Conservation (phyloP, 257 asterid species). For the Salvia splendens region DNA sequence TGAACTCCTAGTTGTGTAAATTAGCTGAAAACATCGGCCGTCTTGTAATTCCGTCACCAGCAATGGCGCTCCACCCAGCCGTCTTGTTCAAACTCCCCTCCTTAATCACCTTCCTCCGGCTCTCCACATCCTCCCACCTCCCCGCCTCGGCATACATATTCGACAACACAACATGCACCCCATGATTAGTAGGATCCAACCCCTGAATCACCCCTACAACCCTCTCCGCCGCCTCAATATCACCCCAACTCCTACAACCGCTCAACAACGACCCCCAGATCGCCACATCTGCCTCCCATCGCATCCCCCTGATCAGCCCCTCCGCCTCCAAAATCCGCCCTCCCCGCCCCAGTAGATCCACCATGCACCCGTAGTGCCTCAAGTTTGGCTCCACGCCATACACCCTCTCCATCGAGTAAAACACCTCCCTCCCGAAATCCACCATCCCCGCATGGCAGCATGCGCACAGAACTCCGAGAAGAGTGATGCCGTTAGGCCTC, state of each 20-base stretch:
- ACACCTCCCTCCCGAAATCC: constrained; percentile 58
- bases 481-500: constrained; percentile 62
- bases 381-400: constrained; percentile 66
- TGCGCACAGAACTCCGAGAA: constrained; percentile 77
- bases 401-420: constrained; percentile 53
- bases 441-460: constrained; percentile 81
- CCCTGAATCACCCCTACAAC: constrained; percentile 60
- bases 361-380: constrained; percentile 89
- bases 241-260: constrained; percentile 61
- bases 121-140: constrained; percentile 76
- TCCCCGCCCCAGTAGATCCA: constrained; percentile 73
- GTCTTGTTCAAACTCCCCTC: constrained; percentile 61
- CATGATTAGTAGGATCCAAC: constrained; percentile 72
- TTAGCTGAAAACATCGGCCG: no score
- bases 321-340: constrained; percentile 79
- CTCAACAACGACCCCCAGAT: constrained; percentile 85
- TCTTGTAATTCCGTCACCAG: constrained; percentile 15
- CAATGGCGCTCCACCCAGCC: constrained; percentile 74
- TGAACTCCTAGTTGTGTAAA: no score
- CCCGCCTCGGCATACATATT: constrained; percentile 88
- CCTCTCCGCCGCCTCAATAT: constrained; percentile 77
- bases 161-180: constrained; percentile 72
- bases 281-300: constrained; percentile 71
- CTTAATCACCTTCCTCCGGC: constrained; percentile 64
- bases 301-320: constrained; percentile 64